Base-by-base conservation (phyloP, 257 asterid genomes). In the Nicotiana benthamiana region DNA sequence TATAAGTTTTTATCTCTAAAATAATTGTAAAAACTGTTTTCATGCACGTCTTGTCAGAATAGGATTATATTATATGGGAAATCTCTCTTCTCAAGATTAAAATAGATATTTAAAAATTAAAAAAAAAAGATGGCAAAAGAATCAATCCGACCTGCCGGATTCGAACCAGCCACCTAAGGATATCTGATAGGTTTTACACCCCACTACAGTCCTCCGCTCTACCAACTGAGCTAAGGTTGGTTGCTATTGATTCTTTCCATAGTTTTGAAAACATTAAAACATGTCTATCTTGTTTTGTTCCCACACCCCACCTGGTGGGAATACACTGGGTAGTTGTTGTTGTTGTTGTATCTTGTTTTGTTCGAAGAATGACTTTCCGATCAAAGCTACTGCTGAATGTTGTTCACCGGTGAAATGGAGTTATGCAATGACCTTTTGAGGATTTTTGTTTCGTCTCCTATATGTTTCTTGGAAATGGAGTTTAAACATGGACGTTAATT, bases 131-230 rank as follows among this genome's bases (percentile, higher is more conserved):
- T 5, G 9, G 11, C 12, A 18, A 56, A 56, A 56, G 61, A 48
- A 74, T 24, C 9, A 24, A 40, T 86, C 89, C 83, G 86, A 84
- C 86, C 89, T 86, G 80, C 89, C 89, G 89, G 89, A 86, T 82
- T 84, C 86, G 86, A 86, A 84, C 87, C 87, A 86, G 87, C 80
- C 86, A 86, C 89, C 86, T 86, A 77, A 77, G 57, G 52, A 77
- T 77, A 59, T 54, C 80, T 56, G 80, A 53, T 20, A 56, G 80
- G 80, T 18, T 32, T n/a, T 28, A 18, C 52, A 24, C 53, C 60
- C n/a, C 20, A 56, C 80, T 54, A 56, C 80, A 53, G 80, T 75
- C 80, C 80, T 75, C 80, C 80, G 66, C 80, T 75, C 80, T 75
- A 75, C 80, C 46, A 75, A 53, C 80, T 75, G 80, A 75, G 80